A percentile compares a stretch with the other conserved stretches of the same genome.
Conservation (phyloP, 2,329 filamentous ascomycete genomes). For the Ceratocystis colombiana region DNA sequence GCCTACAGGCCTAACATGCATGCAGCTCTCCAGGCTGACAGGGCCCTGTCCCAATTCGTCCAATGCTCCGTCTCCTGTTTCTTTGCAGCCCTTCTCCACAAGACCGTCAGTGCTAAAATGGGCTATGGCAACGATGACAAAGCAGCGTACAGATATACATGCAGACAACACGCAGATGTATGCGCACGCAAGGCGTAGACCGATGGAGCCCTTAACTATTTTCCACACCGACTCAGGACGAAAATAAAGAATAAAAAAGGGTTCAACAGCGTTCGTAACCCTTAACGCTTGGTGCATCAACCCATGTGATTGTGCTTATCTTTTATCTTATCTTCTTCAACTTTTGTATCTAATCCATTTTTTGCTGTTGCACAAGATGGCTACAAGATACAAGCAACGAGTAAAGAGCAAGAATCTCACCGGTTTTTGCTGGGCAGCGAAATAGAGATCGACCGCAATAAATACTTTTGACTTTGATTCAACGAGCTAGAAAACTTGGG, state of each 20-base stretch:
- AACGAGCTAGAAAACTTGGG: not conserved
- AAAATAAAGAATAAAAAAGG: too few species aligned
- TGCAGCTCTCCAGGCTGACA: not conserved
- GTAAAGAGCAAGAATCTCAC: too few species aligned
- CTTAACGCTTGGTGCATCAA: too few species aligned
- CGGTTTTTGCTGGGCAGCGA: too few species aligned
- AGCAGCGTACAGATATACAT: not conserved
- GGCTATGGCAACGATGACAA: not conserved
- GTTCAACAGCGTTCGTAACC: too few species aligned
- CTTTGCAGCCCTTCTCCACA: not conserved
- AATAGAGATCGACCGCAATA: too few species aligned
- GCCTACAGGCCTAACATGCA: not conserved
- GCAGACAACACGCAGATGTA: not conserved
- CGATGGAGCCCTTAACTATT: not conserved
- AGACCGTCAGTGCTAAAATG: not conserved
- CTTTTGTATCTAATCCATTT: too few species aligned
- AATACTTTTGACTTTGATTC: too few species aligned
- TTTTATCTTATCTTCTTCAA: too few species aligned
- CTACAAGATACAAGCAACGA: too few species aligned
- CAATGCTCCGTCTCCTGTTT: constrained; percentile 13
- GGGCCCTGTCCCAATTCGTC: not conserved
- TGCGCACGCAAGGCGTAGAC: not conserved
- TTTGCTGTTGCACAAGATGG: too few species aligned
- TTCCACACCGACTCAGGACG: not conserved
- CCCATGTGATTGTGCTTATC: too few species aligned